Evolutionary conservation across 768 basidiomycete genomes (phyloP).

Genomic region (Termitomyces eurrhizus): DNA sequence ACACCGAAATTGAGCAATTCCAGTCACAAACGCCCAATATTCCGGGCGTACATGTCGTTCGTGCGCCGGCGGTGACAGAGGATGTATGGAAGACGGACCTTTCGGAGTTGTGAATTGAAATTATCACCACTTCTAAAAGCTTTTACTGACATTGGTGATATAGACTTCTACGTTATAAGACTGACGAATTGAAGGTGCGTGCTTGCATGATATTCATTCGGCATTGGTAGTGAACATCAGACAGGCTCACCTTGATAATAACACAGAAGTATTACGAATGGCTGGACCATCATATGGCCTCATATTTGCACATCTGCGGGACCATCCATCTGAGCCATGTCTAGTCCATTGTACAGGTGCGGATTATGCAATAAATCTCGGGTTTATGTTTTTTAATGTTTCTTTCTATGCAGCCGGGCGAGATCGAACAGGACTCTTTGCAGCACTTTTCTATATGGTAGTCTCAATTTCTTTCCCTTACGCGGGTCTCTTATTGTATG

Average conservation of each 20-base stretch:
- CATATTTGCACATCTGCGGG: slow-evolving; percentile 33
- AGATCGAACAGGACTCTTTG: slow-evolving; percentile 38
- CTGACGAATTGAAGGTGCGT: slow-evolving; percentile 2
- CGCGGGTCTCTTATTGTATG: background rate
- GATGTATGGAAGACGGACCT: slow-evolving; percentile 24
- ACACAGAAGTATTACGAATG: slow-evolving; percentile 26
- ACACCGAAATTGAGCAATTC: slow-evolving; percentile 30
- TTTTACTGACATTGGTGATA: background rate
- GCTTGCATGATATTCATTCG: background rate
- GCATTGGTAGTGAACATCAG: background rate
- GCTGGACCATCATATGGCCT: slow-evolving; percentile 28
- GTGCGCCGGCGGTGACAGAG: slow-evolving; percentile 22
- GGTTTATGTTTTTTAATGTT: background rate
- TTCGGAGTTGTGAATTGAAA: slow-evolving; percentile 15
- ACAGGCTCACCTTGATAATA: slow-evolving; percentile 29
- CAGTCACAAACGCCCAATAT: slow-evolving; percentile 25
- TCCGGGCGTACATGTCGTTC: slow-evolving; percentile 28
- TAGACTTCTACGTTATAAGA: background rate
- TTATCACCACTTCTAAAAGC: background rate
- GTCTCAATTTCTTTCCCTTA: background rate
- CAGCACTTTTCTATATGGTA: slow-evolving; percentile 32
- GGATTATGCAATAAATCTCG: background rate
- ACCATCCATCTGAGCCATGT: slow-evolving; percentile 33
- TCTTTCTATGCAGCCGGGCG: slow-evolving; percentile 36
- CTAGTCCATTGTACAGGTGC: slow-evolving; percentile 42